phyloP scores from a whole-genome alignment of 2,329 filamentous ascomycete species.

The Trichothecium sympodiale region DNA sequence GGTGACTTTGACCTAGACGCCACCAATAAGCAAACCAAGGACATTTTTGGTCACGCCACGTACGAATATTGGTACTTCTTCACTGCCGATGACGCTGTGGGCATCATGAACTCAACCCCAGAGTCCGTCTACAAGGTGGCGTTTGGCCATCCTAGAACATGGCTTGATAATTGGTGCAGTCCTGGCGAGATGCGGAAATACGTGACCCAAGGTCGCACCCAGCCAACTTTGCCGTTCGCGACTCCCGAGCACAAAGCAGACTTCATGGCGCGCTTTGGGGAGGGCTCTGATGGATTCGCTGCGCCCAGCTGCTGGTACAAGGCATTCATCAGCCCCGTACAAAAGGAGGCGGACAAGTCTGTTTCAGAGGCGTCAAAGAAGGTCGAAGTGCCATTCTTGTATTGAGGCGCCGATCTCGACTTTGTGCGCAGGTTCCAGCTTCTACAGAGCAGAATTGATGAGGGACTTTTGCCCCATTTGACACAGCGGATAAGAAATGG shows the following conservation, averaged over 20 bases:
- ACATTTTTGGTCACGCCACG: slow-evolving; percentile 22
- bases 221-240: slow-evolving; percentile 15
- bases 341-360: slow-evolving; percentile 11
- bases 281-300: slow-evolving; percentile 12
- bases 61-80: slow-evolving; percentile 36
- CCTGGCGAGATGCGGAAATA: slow-evolving; percentile 20
- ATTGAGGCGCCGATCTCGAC: slow-evolving; percentile 14
- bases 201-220: slow-evolving; percentile 10
- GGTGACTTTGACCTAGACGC: slow-evolving; percentile 23
- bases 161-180: slow-evolving; percentile 23
- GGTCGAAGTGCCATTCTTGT: slow-evolving; percentile 15
- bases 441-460: slow-evolving; percentile 9
- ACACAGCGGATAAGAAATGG: slow-evolving; percentile 13
- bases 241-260: slow-evolving; percentile 11
- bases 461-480: slow-evolving; percentile 13
- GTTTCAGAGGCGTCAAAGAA: slow-evolving; percentile 8
- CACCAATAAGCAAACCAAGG: slow-evolving; percentile 17
- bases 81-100: slow-evolving; percentile 22
- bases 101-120: slow-evolving; percentile 24
- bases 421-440: slow-evolving; percentile 12
- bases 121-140: slow-evolving; percentile 23
- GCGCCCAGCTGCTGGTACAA: slow-evolving; percentile 17
- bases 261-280: slow-evolving; percentile 15
- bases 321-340: slow-evolving; percentile 8
- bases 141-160: slow-evolving; percentile 18